Evolutionary conservation across 2,329 filamentous ascomycete species (phyloP).

Genomic region (Arthrobotrys musiformis): DNA sequence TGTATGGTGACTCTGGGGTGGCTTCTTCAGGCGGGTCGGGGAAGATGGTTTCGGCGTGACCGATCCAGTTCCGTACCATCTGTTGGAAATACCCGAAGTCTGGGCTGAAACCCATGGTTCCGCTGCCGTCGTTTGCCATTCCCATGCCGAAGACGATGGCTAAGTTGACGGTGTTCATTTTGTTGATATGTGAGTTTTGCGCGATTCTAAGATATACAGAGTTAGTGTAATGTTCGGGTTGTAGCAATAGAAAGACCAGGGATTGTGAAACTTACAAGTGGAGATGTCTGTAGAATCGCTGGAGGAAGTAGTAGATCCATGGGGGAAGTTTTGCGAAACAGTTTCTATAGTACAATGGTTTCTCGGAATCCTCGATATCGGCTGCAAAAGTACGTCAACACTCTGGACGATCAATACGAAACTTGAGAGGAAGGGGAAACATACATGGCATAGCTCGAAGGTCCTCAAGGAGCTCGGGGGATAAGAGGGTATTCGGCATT

Average conservation of each 20-base stretch:
- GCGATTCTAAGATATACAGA: conserved; percentile 56
- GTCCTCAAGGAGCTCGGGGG: conserved; percentile 71
- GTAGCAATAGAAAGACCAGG: neutral
- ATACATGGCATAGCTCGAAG: conserved; percentile 71
- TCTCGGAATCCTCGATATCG: conserved; percentile 46
- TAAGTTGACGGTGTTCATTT: conserved; percentile 60
- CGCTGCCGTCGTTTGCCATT: conserved; percentile 58
- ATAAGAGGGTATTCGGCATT: conserved; percentile 58
- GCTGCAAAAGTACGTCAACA: conserved; percentile 54
- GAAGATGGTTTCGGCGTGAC: conserved; percentile 58
- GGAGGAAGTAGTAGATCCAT: conserved; percentile 59
- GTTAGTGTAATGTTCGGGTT: conserved; percentile 16
- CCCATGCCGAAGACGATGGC: conserved; percentile 60
- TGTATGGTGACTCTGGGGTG: conserved; percentile 45
- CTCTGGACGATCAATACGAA: conserved; percentile 11
- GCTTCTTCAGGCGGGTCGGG: conserved; percentile 56
- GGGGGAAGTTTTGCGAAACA: conserved; percentile 55
- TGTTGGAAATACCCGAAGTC: conserved; percentile 60
- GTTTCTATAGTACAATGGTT: conserved; percentile 47
- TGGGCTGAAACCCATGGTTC: conserved; percentile 58
- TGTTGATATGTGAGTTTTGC: conserved; percentile 58
- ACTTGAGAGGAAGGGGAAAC: conserved; percentile 60
- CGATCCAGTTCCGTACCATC: conserved; percentile 60
- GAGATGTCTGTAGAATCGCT: conserved; percentile 59
- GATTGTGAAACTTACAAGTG: conserved; percentile 54